Conservation (phyloP, 2,329 filamentous ascomycete species). For the Conoideocrella luteorostrata region DNA sequence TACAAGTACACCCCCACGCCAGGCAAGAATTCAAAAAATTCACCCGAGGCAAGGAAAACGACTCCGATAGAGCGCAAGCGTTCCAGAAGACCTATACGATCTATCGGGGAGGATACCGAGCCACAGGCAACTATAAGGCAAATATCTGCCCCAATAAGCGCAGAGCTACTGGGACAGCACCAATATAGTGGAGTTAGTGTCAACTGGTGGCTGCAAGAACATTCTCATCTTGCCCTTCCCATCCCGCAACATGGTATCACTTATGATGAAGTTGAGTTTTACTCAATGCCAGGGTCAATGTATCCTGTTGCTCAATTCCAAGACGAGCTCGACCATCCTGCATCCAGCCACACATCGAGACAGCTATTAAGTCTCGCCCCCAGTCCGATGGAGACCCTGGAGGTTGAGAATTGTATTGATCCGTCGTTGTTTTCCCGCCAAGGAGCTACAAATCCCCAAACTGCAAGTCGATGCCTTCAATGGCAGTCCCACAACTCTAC, state of each 20-base stretch:
- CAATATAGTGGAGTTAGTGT: not conserved
- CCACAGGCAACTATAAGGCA: not conserved
- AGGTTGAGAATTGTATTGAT: slow-evolving; percentile 7
- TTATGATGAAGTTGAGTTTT: slow-evolving; percentile 2
- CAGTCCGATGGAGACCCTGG: not conserved
- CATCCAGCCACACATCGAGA: not conserved
- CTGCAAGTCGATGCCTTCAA: not conserved
- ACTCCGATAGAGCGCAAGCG: slow-evolving; percentile 27
- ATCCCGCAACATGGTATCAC: not conserved
- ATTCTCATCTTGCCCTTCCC: not conserved
- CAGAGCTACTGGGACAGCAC: not conserved
- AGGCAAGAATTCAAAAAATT: slow-evolving; percentile 29
- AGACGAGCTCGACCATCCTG: not conserved
- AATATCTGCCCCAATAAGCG: not conserved
- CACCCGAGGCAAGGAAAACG: slow-evolving; percentile 5
- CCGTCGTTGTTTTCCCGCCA: slow-evolving; percentile 5
- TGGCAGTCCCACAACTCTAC: slow-evolving; percentile 3
- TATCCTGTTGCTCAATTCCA: not conserved
- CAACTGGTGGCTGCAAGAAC: slow-evolving; percentile 4
- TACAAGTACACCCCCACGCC: slow-evolving; percentile 95
- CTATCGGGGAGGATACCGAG: not conserved
- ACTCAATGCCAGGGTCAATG: not conserved
- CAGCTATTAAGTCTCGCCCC: not conserved
- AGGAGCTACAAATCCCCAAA: not conserved
- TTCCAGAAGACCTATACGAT: slow-evolving; percentile 32